phyloP scores from a whole-genome alignment of 257 asterid genomes.

The Petunia axillaris region DNA sequence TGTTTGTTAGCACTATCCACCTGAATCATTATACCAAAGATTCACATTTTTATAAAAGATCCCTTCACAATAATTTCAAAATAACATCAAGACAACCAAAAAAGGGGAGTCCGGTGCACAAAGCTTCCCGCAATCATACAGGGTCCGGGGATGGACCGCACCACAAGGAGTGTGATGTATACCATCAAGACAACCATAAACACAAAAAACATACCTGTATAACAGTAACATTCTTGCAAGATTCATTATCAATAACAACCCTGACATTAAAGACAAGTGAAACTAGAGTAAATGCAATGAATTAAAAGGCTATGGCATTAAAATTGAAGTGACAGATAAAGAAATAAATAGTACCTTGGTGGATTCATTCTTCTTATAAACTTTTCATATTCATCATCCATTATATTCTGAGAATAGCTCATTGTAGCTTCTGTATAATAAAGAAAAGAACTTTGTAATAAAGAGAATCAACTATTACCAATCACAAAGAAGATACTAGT shows the following conservation, averaged over 20 bases:
- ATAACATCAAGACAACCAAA: constrained; percentile 18
- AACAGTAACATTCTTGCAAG: constrained; percentile 88
- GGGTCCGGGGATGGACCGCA: too few relatives aligned
- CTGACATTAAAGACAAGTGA: constrained; percentile 43
- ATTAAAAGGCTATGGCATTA: not conserved
- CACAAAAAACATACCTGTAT: constrained; percentile 57
- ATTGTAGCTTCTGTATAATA: constrained; percentile 51
- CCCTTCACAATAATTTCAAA: not conserved
- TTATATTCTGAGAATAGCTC: constrained; percentile 56
- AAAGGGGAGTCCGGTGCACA: not conserved
- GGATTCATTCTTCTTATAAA: constrained; percentile 93
- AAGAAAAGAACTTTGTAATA: constrained; percentile 29
- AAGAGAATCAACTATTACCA: constrained; percentile 45
- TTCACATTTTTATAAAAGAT: constrained; percentile 1
- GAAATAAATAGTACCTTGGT: constrained; percentile 55
- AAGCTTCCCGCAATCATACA: too few relatives aligned
- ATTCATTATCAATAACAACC: constrained; percentile 87
- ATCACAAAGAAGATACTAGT: constrained; percentile 48
- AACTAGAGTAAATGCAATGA: constrained; percentile 20
- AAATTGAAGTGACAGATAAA: not conserved
- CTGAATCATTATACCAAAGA: constrained; percentile 39
- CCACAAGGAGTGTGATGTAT: too few relatives aligned
- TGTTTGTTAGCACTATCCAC: constrained; percentile 96
- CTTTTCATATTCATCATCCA: constrained; percentile 95
- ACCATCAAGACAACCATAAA: constrained; percentile 5